A percentile compares a stretch with the other conserved stretches of the same genome.
phyloP scores from a whole-genome alignment of 176 grass and related monocot genomes.

The Oryza meridionalis region DNA sequence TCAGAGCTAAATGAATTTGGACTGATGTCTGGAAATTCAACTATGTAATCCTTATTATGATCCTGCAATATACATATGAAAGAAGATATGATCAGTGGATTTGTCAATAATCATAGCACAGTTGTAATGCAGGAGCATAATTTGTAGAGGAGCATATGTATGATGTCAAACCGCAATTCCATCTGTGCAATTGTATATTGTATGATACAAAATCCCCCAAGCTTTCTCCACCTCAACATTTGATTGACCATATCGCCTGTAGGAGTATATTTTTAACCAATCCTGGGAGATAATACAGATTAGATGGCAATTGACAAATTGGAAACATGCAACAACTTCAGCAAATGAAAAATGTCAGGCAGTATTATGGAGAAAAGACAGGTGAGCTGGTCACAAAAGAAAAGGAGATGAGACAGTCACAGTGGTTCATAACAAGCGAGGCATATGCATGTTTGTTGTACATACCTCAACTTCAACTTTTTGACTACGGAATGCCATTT shows the following conservation, averaged over 20 bases:
- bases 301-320: constrained; percentile 22
- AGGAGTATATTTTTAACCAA: constrained; percentile 85
- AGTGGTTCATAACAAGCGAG: background rate
- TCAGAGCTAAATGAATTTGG: constrained; percentile 48
- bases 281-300: constrained; percentile 51
- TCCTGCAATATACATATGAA: constrained; percentile 66
- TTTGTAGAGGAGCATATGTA: constrained; percentile 21
- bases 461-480: constrained; percentile 85
- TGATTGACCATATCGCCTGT: constrained; percentile 75
- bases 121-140: constrained; percentile 26
- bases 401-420: constrained; percentile 16
- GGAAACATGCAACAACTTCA: constrained; percentile 20
- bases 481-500: constrained; percentile 87
- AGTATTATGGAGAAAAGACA: constrained; percentile 30
- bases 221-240: constrained; percentile 66
- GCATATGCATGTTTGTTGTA: constrained; percentile 12
- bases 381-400: constrained; percentile 8
- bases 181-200: constrained; percentile 99
- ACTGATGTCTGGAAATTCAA: constrained; percentile 81
- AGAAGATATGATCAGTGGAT: constrained; percentile 24
- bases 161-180: constrained; percentile 77
- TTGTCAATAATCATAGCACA: constrained; percentile 10
- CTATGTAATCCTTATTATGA: constrained; percentile 94
- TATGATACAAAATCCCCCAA: constrained; percentile 81
- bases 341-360: constrained; percentile 1